Evolutionary conservation across 139 green algal species (phyloP), one percentile per base, ranked within the genome.

Genomic region (Tetradesmus obliquus): DNA sequence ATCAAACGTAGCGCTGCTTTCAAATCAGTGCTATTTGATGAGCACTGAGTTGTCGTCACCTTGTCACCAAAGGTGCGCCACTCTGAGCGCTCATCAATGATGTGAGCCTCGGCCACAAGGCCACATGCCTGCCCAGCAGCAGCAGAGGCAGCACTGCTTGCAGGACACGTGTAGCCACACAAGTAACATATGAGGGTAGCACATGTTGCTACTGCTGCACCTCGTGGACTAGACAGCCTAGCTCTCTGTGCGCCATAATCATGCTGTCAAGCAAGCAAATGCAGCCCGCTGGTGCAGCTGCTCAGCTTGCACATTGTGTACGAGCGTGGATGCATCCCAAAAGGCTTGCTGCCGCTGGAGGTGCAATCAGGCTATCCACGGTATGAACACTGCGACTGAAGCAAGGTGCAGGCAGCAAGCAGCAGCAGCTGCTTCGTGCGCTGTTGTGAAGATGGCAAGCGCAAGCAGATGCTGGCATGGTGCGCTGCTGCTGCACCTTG

Each of bases 61-160:
- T 97, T 98, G 90, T 99, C 97, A n/a, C 94, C 94, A 91, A 99
- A 99, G 0, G 98, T 99, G n/a, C 98, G 94, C 98, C 98, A 99
- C 94, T 99, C 98, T 0, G 97, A 98, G 5, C 96, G 94, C 93
- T 99, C 98, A 86, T 99, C 98, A 57, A 99, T 99, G 22, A 95
- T 92, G 82, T 98, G 97, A 0, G 96, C 94, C 87, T 99, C 98
- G 3, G 96, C 94, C 12, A 99, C 97, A 6, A 98, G 92, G 1
- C 97, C 98, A 88, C 98, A 99, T 53, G 88, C 93, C 95, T 99
- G 94, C 32, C 9, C 3, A 88, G 22, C 58, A 88, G 24, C 76
- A 82, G n/a, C n/a, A 53, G 76, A 8, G 22, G 76, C 91, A 90
- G 7, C 55, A 13, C 24, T 32, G 84, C 22, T 20, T 8, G 55